Evolutionary conservation across 2,329 filamentous ascomycete genomes (phyloP).

Genomic region (Sclerotinia minor): DNA sequence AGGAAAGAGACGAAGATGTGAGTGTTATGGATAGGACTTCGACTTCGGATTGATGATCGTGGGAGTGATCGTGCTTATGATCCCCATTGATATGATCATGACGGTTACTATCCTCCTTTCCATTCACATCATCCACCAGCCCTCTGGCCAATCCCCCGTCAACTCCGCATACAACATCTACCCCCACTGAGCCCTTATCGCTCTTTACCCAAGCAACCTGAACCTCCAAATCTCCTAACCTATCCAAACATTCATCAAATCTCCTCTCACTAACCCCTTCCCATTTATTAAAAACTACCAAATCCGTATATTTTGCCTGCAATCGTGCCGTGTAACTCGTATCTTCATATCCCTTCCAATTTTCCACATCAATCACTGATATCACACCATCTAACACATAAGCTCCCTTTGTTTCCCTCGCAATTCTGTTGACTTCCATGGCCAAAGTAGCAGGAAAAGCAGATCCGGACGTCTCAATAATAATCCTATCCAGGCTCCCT

Average conservation of each 20-base stretch:
- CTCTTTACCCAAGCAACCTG: constrained; percentile 78
- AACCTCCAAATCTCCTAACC: constrained; percentile 66
- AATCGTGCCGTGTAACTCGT: constrained; percentile 70
- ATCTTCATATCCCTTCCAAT: constrained; percentile 73
- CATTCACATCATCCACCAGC: constrained; percentile 46
- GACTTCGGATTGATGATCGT: constrained; percentile 78
- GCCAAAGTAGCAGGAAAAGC: constrained; percentile 65
- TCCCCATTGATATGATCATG: constrained; percentile 46
- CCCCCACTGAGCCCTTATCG: constrained; percentile 73
- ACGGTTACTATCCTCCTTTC: constrained; percentile 42
- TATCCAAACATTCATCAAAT: constrained; percentile 65
- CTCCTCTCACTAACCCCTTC: constrained; percentile 60
- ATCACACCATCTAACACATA: constrained; percentile 70
- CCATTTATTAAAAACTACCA: constrained; percentile 75
- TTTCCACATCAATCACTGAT: constrained; percentile 72
- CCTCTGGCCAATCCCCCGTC: constrained; percentile 73
- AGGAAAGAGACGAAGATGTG: not conserved
- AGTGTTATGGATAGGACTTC: constrained; percentile 86
- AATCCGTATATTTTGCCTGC: constrained; percentile 70
- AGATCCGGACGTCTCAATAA: constrained; percentile 84
- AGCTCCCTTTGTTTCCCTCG: constrained; percentile 52
- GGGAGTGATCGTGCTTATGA: constrained; percentile 36
- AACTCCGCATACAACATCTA: constrained; percentile 80
- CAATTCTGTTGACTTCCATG: constrained; percentile 68
- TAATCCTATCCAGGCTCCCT: constrained; percentile 69